Base-by-base conservation (phyloP, 2,329 filamentous ascomycete species). In the Talaromyces rugulosus region DNA sequence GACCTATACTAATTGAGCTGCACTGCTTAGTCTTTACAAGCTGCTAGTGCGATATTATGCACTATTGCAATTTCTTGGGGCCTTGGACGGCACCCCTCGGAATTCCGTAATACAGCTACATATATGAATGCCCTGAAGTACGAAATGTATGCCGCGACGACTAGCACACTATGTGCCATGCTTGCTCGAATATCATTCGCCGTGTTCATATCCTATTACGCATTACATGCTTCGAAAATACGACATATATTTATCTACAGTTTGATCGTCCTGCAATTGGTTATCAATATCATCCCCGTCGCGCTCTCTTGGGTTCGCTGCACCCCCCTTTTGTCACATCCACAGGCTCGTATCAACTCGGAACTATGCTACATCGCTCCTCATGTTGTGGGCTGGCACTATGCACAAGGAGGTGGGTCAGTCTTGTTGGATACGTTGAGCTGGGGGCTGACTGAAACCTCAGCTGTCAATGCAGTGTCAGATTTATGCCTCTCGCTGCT, bases 111-210 rank as follows among this genome's bases (percentile, higher is more conserved):
- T 28, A 44, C 27, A 5, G 52, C 64, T 1, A 18, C 56, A 18
- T 54, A 57, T 8, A 50, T 53, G 9, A 58, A 64, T 8, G 63
- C 62, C 1, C 57, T 65, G 23, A 65, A 62, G 27, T 69, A 64
- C 40, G 59, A 62, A 11, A 62, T 65, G n/a, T 58, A 61, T 6
- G 62, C 64, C 23, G 63, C 62, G 14, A 63, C 61, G n/a, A 65
- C 66, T 40, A 64, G 63, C 2, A 54, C 63, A 18, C 30, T 68
- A 27, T 64, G 64, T 47, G 63, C 58, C 8, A 59, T 65, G 9
- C 61, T 67, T 4, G 65, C 63, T 1, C 67, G 67, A 30, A 59
- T 68, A 8, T 63, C 65, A 2, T 64, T 67, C 16, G 62, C 59
- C 12, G 54, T 66, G 9, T 68, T 66, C 1, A 56, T 69, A 1